phyloP scores from a whole-genome alignment of 1,284 basidiomycete species.

The Apiotrichum sp. region DNA sequence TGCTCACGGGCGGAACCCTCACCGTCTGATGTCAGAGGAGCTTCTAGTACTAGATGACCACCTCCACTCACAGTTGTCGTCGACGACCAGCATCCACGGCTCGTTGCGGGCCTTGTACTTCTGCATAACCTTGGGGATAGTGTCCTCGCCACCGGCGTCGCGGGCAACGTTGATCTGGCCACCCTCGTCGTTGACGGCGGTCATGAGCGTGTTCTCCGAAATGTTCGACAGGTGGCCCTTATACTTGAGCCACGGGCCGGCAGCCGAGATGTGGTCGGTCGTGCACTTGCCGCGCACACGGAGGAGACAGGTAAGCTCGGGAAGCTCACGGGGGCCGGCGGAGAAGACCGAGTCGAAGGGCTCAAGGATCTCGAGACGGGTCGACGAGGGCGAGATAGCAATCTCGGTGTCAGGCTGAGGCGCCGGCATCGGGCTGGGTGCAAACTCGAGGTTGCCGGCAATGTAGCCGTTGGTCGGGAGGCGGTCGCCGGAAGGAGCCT shows the following conservation, averaged over 20 bases:
- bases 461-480: slow-evolving; percentile 81
- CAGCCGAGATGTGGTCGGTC: slow-evolving; percentile 57
- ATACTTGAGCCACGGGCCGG: slow-evolving; percentile 73
- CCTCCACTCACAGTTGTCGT: slow-evolving; percentile 60
- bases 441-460: slow-evolving; percentile 66
- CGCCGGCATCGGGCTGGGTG: slow-evolving; percentile 68
- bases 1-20: slow-evolving; percentile 86
- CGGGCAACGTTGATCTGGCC: slow-evolving; percentile 84
- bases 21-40: slow-evolving; percentile 54
- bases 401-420: slow-evolving; percentile 74
- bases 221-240: slow-evolving; percentile 90
- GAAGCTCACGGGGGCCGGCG: slow-evolving; percentile 64
- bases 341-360: slow-evolving; percentile 80
- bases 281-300: slow-evolving; percentile 95
- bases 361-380: slow-evolving; percentile 77
- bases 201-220: slow-evolving; percentile 82
- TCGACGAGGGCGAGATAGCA: slow-evolving; percentile 69
- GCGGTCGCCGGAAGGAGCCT: slow-evolving; percentile 74
- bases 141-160: slow-evolving; percentile 63
- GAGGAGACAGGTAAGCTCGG: slow-evolving; percentile 75
- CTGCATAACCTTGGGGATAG: slow-evolving; percentile 85
- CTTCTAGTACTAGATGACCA: too few species aligned
- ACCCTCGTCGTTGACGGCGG: slow-evolving; percentile 84
- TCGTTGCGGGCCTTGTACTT: slow-evolving; percentile 70
- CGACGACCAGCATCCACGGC: slow-evolving; percentile 91